Evolutionary conservation across 176 grass and related monocot species (phyloP).

Genomic region (Carex cristatella): DNA sequence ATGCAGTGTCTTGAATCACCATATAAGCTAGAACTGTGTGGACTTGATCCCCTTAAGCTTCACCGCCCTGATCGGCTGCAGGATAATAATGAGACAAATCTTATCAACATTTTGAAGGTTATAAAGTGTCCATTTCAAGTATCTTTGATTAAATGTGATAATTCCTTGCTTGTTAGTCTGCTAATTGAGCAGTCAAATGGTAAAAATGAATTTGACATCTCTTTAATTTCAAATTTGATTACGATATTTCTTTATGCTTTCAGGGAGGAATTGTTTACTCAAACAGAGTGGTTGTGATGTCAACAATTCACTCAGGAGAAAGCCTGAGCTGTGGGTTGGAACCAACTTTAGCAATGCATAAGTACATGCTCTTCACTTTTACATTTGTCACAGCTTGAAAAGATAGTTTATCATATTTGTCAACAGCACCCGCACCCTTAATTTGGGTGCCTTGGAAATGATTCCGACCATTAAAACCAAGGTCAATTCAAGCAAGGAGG

Average conservation of each 20-base stretch:
- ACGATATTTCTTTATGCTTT: constrained; percentile 25
- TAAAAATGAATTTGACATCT: neutral
- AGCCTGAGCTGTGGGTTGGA: constrained; percentile 41
- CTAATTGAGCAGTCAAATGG: neutral
- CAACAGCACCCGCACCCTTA: neutral
- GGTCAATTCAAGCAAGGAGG: no score
- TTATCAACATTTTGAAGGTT: constrained; percentile 62
- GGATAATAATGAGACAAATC: constrained; percentile 36
- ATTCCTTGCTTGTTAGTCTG: neutral
- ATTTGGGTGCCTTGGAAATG: no score
- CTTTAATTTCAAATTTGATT: neutral
- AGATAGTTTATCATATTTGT: neutral
- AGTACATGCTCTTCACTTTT: constrained; percentile 11
- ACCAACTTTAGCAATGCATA: constrained; percentile 42
- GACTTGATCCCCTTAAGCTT: constrained; percentile 47
- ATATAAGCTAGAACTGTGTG: constrained; percentile 43
- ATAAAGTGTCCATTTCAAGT: neutral
- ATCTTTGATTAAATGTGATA: neutral
- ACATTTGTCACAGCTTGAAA: neutral
- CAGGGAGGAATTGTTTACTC: constrained; percentile 64
- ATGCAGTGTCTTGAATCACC: constrained; percentile 43
- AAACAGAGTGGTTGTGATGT: constrained; percentile 54
- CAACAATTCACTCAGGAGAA: constrained; percentile 33
- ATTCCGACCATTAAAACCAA: neutral
- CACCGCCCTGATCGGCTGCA: constrained; percentile 45